Evolutionary conservation across 495 filamentous ascomycete genomes (phyloP).

Genomic region (Xylaria grammica): DNA sequence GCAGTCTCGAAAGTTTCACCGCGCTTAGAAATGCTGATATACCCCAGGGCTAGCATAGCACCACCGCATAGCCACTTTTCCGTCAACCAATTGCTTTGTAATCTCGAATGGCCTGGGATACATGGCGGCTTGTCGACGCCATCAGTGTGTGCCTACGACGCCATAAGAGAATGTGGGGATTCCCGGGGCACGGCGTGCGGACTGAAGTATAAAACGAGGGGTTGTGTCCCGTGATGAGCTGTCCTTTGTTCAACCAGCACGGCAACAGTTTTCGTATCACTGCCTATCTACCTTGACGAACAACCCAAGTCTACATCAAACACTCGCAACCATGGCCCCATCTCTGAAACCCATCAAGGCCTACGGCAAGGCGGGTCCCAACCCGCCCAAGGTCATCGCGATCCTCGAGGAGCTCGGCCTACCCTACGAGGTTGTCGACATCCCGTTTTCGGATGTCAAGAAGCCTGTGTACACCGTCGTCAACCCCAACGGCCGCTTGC

Average conservation of each 20-base stretch:
- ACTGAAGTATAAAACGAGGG: background rate
- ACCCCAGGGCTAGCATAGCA: no score
- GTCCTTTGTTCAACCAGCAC: background rate
- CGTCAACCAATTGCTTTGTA: background rate
- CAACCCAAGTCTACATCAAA: background rate
- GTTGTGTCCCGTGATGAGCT: background rate
- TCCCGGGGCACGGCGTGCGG: no score
- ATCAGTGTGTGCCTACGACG: background rate
- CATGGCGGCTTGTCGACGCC: background rate
- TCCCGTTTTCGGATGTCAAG: constrained; percentile 62
- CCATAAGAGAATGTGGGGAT: background rate
- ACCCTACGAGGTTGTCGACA: constrained; percentile 52
- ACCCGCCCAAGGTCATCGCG: constrained; percentile 63
- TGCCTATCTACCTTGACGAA: background rate
- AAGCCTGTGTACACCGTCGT: constrained; percentile 55
- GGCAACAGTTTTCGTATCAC: background rate
- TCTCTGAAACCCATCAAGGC: constrained; percentile 44
- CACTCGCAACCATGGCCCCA: background rate
- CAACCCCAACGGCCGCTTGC: constrained; percentile 77
- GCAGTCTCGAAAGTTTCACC: no score
- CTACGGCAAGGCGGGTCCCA: constrained; percentile 45
- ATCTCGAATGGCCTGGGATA: background rate
- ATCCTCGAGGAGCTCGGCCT: constrained; percentile 68
- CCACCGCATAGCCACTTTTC: no score
- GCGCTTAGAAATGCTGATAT: no score